Conservation (phyloP, 306 rosid species). For the Abrus precatorius region DNA sequence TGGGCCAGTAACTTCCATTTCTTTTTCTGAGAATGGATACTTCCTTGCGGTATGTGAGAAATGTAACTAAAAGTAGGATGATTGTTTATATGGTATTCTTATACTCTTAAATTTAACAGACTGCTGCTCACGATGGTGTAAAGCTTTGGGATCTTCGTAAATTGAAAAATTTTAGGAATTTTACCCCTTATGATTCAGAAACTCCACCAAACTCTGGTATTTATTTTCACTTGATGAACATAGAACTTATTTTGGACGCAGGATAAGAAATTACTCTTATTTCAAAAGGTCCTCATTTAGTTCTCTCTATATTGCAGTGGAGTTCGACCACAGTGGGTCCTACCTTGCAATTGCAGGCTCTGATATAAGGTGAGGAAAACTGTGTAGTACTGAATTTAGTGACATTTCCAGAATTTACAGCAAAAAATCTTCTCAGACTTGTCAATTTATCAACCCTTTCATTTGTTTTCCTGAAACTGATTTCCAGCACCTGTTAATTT, state of each 20-base stretch:
- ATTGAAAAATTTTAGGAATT: slow-evolving; percentile 86
- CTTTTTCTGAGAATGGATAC: slow-evolving; percentile 97
- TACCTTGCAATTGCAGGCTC: slow-evolving; percentile 96
- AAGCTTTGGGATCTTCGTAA: slow-evolving; percentile 98
- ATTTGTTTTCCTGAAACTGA: slow-evolving; percentile 37
- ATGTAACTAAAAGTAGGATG: slow-evolving; percentile 16
- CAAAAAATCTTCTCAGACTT: background rate
- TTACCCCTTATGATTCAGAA: slow-evolving; percentile 84
- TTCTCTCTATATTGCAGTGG: slow-evolving; percentile 72
- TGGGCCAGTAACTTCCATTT: slow-evolving; percentile 90
- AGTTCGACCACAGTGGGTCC: slow-evolving; percentile 94
- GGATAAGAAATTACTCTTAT: slow-evolving; percentile 7
- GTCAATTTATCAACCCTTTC: background rate
- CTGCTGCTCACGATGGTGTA: slow-evolving; percentile 97
- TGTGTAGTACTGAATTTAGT: slow-evolving; percentile 16
- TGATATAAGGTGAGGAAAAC: slow-evolving; percentile 77
- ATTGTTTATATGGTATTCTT: slow-evolving; percentile 31
- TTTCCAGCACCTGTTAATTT: slow-evolving; percentile 37
- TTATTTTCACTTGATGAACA: slow-evolving; percentile 12
- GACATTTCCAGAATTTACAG: background rate
- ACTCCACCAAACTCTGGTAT: slow-evolving; percentile 89
- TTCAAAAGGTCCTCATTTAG: background rate
- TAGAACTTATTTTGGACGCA: background rate
- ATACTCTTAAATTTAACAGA: slow-evolving; percentile 62
- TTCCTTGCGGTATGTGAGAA: slow-evolving; percentile 88